Evolutionary conservation across 768 basidiomycete species (phyloP).

Genomic region (Mycena venus): DNA sequence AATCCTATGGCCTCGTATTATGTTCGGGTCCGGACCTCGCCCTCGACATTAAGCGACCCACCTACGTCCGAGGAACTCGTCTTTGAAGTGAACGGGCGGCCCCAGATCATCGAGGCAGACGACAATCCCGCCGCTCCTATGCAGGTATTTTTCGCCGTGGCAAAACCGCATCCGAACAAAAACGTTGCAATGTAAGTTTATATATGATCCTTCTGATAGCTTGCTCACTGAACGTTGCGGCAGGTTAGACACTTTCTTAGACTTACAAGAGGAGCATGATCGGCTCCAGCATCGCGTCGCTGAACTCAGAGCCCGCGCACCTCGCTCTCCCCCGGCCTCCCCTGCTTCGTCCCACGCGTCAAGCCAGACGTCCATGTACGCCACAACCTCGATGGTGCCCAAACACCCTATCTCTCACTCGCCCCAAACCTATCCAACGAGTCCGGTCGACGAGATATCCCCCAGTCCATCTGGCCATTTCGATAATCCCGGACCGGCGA

Average conservation of each 20-base stretch:
- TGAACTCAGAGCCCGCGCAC: slow-evolving; percentile 52
- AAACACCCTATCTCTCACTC: not conserved
- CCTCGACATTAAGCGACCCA: slow-evolving; percentile 41
- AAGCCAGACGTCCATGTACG: slow-evolving; percentile 49
- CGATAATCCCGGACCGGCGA: not conserved
- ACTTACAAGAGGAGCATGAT: slow-evolving; percentile 92
- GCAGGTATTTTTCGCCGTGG: slow-evolving; percentile 79
- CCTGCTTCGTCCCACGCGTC: slow-evolving; percentile 39
- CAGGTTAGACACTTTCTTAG: slow-evolving; percentile 81
- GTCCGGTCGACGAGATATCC: slow-evolving; percentile 32
- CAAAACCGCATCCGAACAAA: slow-evolving; percentile 83
- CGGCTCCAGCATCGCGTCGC: slow-evolving; percentile 74
- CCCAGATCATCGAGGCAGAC: slow-evolving; percentile 60
- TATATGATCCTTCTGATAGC: slow-evolving; percentile 67
- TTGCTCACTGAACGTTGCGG: slow-evolving; percentile 3
- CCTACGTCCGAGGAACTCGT: slow-evolving; percentile 58
- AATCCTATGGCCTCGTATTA: slow-evolving; percentile 68
- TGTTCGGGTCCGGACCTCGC: slow-evolving; percentile 67
- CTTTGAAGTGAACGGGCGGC: slow-evolving; percentile 79
- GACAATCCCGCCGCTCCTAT: slow-evolving; percentile 37
- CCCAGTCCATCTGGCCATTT: slow-evolving; percentile 7
- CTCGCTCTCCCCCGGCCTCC: slow-evolving; percentile 36
- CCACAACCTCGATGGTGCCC: slow-evolving; percentile 24
- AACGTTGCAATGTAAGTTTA: slow-evolving; percentile 49
- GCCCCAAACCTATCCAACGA: slow-evolving; percentile 16